Conservation (phyloP, 805 yeast genomes). For the Vanderwaltozyma yarrowii region DNA sequence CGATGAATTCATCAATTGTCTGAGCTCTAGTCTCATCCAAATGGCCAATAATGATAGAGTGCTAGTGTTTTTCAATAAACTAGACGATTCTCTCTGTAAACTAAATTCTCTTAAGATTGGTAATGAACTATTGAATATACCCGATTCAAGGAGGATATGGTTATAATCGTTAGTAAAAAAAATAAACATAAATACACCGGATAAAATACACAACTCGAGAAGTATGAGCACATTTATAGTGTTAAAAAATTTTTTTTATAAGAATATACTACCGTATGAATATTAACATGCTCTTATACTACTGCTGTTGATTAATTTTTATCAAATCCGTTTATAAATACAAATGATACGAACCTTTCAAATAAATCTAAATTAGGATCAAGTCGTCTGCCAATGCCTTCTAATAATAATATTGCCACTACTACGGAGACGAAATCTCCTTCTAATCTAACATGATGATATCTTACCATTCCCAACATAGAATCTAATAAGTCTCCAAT, state of each 20-base stretch:
- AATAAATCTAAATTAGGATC: slow-evolving; percentile 90
- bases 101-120: slow-evolving; percentile 82
- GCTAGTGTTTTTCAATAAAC: slow-evolving; percentile 45
- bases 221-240: no score
- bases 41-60: slow-evolving; percentile 77
- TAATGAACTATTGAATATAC: slow-evolving; percentile 42
- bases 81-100: slow-evolving; percentile 50
- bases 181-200: neutral
- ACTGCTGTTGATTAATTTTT: no score
- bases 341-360: slow-evolving; percentile 77
- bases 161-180: slow-evolving; percentile 7
- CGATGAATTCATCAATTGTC: slow-evolving; percentile 77
- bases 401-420: slow-evolving; percentile 82
- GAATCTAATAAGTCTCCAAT: slow-evolving; percentile 85
- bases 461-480: slow-evolving; percentile 82
- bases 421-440: slow-evolving; percentile 93
- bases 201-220: no score
- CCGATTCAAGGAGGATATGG: neutral
- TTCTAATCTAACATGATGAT: slow-evolving; percentile 95
- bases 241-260: no score
- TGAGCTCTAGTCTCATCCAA: slow-evolving; percentile 82
- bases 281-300: no score
- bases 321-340: slow-evolving; percentile 25
- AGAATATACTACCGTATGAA: no score
- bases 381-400: slow-evolving; percentile 90